Evolutionary conservation across 2,329 filamentous ascomycete species (phyloP).

Genomic region (Colletotrichum sp.): DNA sequence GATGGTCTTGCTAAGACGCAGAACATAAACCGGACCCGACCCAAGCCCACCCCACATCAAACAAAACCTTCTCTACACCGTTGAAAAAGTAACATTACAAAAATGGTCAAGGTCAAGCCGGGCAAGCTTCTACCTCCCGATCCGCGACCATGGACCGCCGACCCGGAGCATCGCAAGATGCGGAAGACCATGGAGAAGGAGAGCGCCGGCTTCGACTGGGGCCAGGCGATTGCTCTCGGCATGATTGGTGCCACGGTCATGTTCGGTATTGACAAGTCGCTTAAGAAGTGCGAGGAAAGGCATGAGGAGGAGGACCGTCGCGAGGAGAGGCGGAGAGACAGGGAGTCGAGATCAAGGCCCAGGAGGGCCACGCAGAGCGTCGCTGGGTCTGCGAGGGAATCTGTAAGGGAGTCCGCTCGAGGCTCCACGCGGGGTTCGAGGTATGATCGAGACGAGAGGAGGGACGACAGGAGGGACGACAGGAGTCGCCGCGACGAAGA

Average conservation of each 20-base stretch:
- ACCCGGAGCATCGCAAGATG: slow-evolving; percentile 38
- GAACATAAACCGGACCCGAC: not conserved
- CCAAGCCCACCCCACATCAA: not conserved
- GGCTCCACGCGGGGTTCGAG: not conserved
- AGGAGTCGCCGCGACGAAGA: not conserved
- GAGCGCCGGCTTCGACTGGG: slow-evolving; percentile 44
- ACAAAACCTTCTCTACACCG: not conserved
- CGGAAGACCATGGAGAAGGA: slow-evolving; percentile 46
- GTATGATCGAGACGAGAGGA: not conserved
- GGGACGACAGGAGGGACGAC: not conserved
- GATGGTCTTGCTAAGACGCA: not conserved
- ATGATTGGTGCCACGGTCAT: slow-evolving; percentile 37
- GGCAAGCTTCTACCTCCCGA: slow-evolving; percentile 28
- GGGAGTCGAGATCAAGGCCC: not conserved
- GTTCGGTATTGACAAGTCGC: slow-evolving; percentile 47
- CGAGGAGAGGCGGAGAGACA: slow-evolving; percentile 12
- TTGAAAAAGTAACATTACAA: not conserved
- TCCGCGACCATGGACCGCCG: slow-evolving; percentile 39
- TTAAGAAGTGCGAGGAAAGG: slow-evolving; percentile 28
- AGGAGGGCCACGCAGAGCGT: not conserved
- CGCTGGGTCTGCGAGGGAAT: not conserved
- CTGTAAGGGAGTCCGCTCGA: not conserved
- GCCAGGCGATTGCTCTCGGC: slow-evolving; percentile 41
- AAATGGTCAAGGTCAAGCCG: slow-evolving; percentile 18
- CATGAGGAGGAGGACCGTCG: slow-evolving; percentile 16